Conservation (phyloP, 139 green algal species). For the Closterium sp. region DNA sequence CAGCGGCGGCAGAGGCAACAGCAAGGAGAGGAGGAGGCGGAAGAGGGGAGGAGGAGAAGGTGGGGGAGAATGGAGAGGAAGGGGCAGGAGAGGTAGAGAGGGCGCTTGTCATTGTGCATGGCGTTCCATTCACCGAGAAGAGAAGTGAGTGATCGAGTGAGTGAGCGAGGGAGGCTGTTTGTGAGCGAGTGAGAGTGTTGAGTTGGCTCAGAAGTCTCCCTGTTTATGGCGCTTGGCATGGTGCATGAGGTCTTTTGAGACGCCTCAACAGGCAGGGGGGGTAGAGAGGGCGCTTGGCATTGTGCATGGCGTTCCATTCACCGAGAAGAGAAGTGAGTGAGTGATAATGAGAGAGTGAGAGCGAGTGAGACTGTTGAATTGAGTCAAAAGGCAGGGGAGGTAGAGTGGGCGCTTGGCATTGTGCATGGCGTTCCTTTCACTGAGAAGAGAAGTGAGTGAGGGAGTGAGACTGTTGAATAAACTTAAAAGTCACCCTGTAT, state of each 20-base stretch:
- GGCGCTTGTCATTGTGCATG: too few species aligned
- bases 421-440: slow-evolving; percentile 34
- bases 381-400: not conserved
- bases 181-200: not conserved
- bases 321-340: too few species aligned
- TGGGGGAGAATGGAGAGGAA: not conserved
- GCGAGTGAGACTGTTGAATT: too few species aligned
- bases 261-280: too few species aligned
- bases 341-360: too few species aligned
- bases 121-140: not conserved
- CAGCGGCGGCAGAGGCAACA: too few species aligned
- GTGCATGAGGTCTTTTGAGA: too few species aligned
- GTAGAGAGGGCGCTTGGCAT: too few species aligned
- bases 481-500: too few species aligned
- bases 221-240: too few species aligned
- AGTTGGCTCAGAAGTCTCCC: not conserved
- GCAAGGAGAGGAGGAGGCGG: not conserved
- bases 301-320: too few species aligned
- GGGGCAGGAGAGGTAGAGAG: slow-evolving; percentile 4
- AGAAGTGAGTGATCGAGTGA: not conserved
- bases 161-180: not conserved
- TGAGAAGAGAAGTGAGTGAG: slow-evolving; percentile 7
- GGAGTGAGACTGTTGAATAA: not conserved
- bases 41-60: not conserved
- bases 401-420: slow-evolving; percentile 32